Base-by-base conservation (phyloP, 352 stramenopile species). In the Phytopythium helicoides region DNA sequence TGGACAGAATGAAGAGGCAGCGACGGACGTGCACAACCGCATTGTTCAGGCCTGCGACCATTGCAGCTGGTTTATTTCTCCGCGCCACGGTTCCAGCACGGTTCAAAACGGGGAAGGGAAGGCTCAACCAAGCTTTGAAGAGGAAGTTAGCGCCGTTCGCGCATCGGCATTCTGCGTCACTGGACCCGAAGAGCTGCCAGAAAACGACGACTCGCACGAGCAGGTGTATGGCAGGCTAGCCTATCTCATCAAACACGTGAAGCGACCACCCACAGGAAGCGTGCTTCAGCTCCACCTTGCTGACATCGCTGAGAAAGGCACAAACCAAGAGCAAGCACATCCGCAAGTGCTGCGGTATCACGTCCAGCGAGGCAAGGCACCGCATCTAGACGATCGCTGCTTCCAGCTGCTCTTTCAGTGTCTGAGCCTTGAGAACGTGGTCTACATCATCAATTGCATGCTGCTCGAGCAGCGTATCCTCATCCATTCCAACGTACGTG, bases 351-450 rank as follows among this genome's bases (percentile, higher is more conserved):
- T 88, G 36, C 57, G 52, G 26, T 85, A 87, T 52, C 76, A 87
- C 39, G 49, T 88, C 10, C 76, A 84, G 34, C 75, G 77, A 34
- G 68, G 80, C 25, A 85, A 87, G 25, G 61, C 82, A 22, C 48
- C 54, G 9, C 75, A 88, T 48, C 26, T 92, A 18, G 81, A 92
- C 40, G 80, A 91, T 66, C 81, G 80, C 45, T 92, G 81, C 61
- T 92, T 90, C 59, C 71, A 85, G 44, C 57, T 88, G 47, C 63
- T 94, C 9, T 94, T 94, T 64, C 76, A 90, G 63, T 89, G 79
- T 45, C 68, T 94, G 38, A 88, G 75, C 44, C 57, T 88, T 39
- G 81, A 86, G 54, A 89, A 89, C 54, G 71, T 94, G n/a, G 47
- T 94, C 38, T 86, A 83, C 57, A 66, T 94, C 31, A 39, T 92